Evolutionary conservation across 805 yeast genomes (phyloP).

Genomic region (Candida taoyuanica): DNA sequence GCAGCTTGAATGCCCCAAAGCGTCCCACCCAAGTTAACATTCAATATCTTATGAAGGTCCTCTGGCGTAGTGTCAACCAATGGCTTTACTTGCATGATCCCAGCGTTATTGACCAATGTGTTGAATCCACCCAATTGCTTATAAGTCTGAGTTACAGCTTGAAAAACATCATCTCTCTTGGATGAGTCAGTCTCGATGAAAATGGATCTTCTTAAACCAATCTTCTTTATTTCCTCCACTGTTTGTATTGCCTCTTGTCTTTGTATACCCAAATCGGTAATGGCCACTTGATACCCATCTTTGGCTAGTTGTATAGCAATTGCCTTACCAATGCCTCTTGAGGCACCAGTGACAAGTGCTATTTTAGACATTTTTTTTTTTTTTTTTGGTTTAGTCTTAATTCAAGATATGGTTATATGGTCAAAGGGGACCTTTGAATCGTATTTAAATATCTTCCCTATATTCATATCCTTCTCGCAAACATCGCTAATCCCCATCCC

Average conservation of each 20-base stretch:
- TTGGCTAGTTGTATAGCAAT: conserved; percentile 73
- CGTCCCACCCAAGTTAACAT: conserved; percentile 31
- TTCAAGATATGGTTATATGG: too few species aligned
- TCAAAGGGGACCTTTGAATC: too few species aligned
- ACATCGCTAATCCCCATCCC: not conserved
- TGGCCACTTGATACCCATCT: conserved; percentile 49
- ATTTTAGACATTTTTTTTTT: conserved; percentile 11
- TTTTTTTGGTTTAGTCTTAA: too few species aligned
- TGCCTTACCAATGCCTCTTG: conserved; percentile 87
- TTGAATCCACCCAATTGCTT: conserved; percentile 30
- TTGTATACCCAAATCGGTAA: conserved; percentile 26
- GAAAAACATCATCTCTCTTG: conserved; percentile 22
- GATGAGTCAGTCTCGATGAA: conserved; percentile 28
- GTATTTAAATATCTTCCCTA: too few species aligned
- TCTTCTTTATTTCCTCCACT: conserved; percentile 20
- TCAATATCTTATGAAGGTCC: conserved; percentile 23
- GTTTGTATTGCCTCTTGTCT: conserved; percentile 21
- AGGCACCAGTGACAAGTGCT: conserved; percentile 85
- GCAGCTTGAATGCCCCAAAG: conserved; percentile 34
- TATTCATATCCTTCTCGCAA: not conserved
- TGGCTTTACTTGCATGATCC: conserved; percentile 28
- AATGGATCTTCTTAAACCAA: conserved; percentile 20
- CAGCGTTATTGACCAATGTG: conserved; percentile 36
- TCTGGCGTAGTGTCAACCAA: conserved; percentile 28
- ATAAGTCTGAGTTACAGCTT: conserved; percentile 28